Evolutionary conservation across 352 stramenopile species (phyloP).

Genomic region (Phytophthora lateralis): DNA sequence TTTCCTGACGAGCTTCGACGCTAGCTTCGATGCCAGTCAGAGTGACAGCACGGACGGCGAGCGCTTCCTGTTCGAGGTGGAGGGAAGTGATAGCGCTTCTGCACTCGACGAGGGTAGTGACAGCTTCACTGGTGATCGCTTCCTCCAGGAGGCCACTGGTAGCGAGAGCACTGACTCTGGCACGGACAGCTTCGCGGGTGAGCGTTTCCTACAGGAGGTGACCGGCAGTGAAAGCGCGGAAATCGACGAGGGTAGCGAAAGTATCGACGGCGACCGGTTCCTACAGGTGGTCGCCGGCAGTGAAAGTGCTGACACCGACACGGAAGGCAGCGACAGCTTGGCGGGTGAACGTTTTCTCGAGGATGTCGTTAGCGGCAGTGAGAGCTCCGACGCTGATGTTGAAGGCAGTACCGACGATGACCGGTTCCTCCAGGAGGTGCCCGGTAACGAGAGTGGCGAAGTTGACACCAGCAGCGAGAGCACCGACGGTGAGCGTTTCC

Average conservation of each 20-base stretch:
- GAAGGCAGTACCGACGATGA: not conserved
- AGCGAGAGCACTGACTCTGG: not conserved
- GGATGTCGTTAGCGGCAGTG: not conserved
- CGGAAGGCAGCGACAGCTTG: not conserved
- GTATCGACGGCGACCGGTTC: not conserved
- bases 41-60: slow-evolving; percentile 5
- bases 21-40: slow-evolving; percentile 8
- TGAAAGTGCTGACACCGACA: not conserved
- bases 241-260: not conserved
- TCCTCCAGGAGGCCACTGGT: not conserved
- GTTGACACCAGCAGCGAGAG: not conserved
- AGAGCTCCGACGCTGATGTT: not conserved
- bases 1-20: slow-evolving; percentile 19
- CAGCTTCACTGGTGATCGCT: not conserved
- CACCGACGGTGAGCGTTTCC: not conserved
- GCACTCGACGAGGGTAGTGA: not conserved
- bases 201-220: not conserved
- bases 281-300: not conserved
- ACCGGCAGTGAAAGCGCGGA: not conserved
- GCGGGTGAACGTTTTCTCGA: not conserved
- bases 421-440: not conserved
- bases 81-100: slow-evolving; percentile 2
- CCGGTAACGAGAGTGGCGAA: not conserved
- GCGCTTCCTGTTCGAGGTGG: slow-evolving; percentile 12
- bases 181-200: not conserved